phyloP scores from a whole-genome alignment of 208 protist species.

The Trypanosoma boissoni region DNA sequence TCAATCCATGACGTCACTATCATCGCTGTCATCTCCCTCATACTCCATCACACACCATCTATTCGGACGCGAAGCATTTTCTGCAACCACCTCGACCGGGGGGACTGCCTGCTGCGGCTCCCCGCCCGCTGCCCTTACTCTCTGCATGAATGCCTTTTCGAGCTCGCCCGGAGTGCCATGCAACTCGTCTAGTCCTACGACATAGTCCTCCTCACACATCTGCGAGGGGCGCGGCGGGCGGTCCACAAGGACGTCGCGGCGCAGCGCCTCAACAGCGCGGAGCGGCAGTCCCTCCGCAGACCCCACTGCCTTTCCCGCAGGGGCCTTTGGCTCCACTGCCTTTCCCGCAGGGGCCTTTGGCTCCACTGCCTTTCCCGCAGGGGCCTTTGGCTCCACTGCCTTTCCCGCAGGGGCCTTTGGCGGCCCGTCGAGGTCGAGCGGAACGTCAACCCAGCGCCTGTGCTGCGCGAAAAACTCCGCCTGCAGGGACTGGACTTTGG shows the following conservation, averaged over 20 bases:
- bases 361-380: not conserved
- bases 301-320: not conserved
- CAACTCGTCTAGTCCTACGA: constrained; percentile 10
- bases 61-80: constrained; percentile 16
- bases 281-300: not conserved
- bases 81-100: not conserved
- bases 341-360: not conserved
- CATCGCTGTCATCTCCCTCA: constrained; percentile 36
- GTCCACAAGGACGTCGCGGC: constrained; percentile 16
- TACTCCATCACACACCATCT: constrained; percentile 85
- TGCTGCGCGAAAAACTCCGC: constrained; percentile 70
- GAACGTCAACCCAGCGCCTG: constrained; percentile 82
- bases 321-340: not conserved
- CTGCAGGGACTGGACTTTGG: constrained; percentile 74
- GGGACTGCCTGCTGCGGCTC: too few species aligned
- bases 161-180: not conserved
- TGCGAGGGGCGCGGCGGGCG: constrained; percentile 34
- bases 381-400: constrained; percentile 5
- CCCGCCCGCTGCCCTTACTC: not conserved
- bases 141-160: not conserved
- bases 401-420: constrained; percentile 16
- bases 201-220: constrained; percentile 37
- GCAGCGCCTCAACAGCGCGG: constrained; percentile 14
- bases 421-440: constrained; percentile 38
- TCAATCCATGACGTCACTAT: constrained; percentile 10